Evolutionary conservation across 768 basidiomycete species (phyloP).

Genomic region (Dendrothele bispora): DNA sequence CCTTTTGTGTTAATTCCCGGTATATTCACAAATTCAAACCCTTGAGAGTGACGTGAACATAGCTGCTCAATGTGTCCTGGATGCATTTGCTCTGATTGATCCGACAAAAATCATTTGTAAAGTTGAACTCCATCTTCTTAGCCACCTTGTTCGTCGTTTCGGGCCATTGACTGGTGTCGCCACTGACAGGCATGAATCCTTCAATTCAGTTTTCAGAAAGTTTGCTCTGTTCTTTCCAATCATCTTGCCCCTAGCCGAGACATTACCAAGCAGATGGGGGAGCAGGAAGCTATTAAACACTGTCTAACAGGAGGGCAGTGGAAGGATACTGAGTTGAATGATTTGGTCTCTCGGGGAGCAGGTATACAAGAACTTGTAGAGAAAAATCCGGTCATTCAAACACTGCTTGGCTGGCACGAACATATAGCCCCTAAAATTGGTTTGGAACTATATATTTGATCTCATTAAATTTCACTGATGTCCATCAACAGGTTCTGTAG

Average conservation of each 20-base stretch:
- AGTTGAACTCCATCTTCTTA: constrained; percentile 16
- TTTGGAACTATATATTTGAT: too few species aligned
- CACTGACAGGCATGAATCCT: constrained; percentile 24
- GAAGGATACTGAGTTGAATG: too few species aligned
- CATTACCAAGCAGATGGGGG: constrained; percentile 14
- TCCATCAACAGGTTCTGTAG: too few species aligned
- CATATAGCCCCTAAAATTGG: too few species aligned
- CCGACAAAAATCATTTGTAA: too few species aligned
- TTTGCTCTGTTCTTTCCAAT: constrained; percentile 22
- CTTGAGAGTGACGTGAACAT: not conserved
- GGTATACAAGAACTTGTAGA: too few species aligned
- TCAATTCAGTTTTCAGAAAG: constrained; percentile 26
- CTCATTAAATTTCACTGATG: too few species aligned
- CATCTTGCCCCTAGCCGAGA: constrained; percentile 28
- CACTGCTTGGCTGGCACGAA: too few species aligned
- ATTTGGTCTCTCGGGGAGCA: too few species aligned
- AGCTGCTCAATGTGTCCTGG: constrained; percentile 15
- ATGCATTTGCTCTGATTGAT: constrained; percentile 9
- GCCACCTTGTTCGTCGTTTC: constrained; percentile 6
- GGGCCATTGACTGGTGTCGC: constrained; percentile 12
- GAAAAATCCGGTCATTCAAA: too few species aligned
- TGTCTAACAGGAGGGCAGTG: too few species aligned
- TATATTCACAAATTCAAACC: not conserved
- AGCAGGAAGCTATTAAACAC: constrained; percentile 14
- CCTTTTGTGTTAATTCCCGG: not conserved